Evolutionary conservation across 768 basidiomycete genomes (phyloP).

Genomic region (Pleurotus giganteus): DNA sequence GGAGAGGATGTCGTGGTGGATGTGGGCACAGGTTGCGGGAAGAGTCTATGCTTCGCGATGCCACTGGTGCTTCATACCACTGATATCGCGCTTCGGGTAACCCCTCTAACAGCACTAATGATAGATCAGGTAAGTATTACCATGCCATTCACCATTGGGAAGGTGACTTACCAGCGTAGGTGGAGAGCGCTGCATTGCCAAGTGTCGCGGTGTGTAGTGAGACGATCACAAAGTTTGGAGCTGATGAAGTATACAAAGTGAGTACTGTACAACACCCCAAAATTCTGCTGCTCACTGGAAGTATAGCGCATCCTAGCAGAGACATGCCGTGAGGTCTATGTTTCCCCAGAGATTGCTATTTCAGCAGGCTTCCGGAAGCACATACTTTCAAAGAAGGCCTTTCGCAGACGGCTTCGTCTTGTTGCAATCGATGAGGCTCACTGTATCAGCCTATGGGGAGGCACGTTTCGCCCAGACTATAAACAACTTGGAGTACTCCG

Average conservation of each 20-base stretch:
- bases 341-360: conserved; percentile 18
- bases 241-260: neutral
- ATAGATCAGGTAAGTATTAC: neutral
- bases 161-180: neutral
- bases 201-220: neutral
- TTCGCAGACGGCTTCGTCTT: conserved; percentile 11
- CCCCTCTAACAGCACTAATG: neutral
- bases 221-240: neutral
- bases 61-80: neutral
- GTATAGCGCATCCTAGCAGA: neutral
- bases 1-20: conserved; percentile 13
- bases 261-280: neutral
- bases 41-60: neutral
- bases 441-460: conserved; percentile 23
- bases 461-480: conserved; percentile 21
- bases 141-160: neutral
- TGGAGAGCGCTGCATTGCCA: neutral
- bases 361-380: conserved; percentile 13
- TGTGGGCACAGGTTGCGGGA: neutral
- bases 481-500: conserved; percentile 12
- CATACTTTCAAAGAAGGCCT: conserved; percentile 8
- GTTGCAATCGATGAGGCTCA: conserved; percentile 22
- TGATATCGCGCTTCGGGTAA: neutral
- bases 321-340: conserved; percentile 7
- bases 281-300: neutral